These are phyloP conservation scores for Russula brevipes DNA, from an alignment of 768 basidiomycete species.

Conservation along the genomic window DNA sequence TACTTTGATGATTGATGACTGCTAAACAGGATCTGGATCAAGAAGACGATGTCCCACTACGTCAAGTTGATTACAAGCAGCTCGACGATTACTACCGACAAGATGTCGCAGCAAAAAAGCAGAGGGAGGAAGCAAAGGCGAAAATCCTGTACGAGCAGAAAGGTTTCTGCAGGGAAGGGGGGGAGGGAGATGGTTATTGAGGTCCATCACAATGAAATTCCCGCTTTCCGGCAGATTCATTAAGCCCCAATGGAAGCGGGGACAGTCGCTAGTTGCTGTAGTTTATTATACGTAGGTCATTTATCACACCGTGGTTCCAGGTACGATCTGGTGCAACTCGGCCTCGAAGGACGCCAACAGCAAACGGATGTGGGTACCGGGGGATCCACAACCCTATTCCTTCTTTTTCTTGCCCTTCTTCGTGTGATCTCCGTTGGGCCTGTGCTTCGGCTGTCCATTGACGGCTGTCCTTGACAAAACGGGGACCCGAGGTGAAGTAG, in stretches of 20 bases:
- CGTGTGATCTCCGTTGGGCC: constrained; percentile 21
- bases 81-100: constrained; percentile 68
- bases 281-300: constrained; percentile 27
- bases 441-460: constrained; percentile 31
- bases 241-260: constrained; percentile 30
- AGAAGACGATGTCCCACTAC: constrained; percentile 82
- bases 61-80: constrained; percentile 64
- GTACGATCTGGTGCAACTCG: not conserved
- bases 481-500: constrained; percentile 24
- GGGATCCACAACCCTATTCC: constrained; percentile 7
- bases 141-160: constrained; percentile 76
- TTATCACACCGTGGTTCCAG: not conserved
- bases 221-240: constrained; percentile 36
- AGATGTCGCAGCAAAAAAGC: constrained; percentile 69
- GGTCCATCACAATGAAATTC: not conserved
- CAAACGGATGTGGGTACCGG: not conserved
- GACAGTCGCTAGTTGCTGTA: constrained; percentile 28
- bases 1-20: constrained; percentile 8
- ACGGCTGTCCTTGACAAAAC: constrained; percentile 25
- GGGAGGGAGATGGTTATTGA: constrained; percentile 95
- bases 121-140: constrained; percentile 78
- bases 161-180: constrained; percentile 93
- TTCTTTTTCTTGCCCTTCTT: constrained; percentile 27
- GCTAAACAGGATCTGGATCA: constrained; percentile 74
- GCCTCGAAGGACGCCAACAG: not conserved